These are phyloP conservation scores for Xanthoparmelia taractica DNA, from an alignment of 495 filamentous ascomycete genomes.

Conservation along the genomic window DNA sequence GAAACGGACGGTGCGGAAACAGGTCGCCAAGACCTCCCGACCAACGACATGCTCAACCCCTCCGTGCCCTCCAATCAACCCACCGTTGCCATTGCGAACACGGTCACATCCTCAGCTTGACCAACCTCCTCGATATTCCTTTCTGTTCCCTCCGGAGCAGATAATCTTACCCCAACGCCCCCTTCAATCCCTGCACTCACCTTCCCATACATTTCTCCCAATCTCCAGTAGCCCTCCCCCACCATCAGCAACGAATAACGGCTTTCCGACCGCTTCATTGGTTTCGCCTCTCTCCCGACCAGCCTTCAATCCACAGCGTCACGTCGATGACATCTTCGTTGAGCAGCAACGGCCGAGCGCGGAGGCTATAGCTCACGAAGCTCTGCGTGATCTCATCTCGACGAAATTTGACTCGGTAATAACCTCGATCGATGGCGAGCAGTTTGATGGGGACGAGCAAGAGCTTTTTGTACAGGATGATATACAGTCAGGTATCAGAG, in stretches of 20 bases:
- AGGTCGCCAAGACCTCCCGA: background rate
- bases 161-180: background rate
- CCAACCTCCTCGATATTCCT: constrained; percentile 3
- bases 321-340: background rate
- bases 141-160: background rate
- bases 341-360: background rate
- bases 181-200: background rate
- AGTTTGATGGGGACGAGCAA: constrained; percentile 52
- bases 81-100: background rate
- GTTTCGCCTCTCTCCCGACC: background rate
- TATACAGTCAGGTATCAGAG: constrained; percentile 28
- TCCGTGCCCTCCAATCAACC: background rate
- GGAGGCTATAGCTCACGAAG: constrained; percentile 27
- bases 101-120: background rate
- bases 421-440: constrained; percentile 61
- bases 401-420: constrained; percentile 54
- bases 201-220: background rate
- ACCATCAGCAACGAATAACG: background rate
- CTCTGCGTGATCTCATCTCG: constrained; percentile 49
- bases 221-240: background rate
- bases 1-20: background rate
- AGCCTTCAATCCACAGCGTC: background rate
- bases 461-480: constrained; percentile 41
- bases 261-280: background rate
- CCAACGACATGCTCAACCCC: background rate